Evolutionary conservation across 148 eudicot genomes (phyloP), one percentile per base, ranked within the genome.

Genomic region (Amaranthus palmeri): DNA sequence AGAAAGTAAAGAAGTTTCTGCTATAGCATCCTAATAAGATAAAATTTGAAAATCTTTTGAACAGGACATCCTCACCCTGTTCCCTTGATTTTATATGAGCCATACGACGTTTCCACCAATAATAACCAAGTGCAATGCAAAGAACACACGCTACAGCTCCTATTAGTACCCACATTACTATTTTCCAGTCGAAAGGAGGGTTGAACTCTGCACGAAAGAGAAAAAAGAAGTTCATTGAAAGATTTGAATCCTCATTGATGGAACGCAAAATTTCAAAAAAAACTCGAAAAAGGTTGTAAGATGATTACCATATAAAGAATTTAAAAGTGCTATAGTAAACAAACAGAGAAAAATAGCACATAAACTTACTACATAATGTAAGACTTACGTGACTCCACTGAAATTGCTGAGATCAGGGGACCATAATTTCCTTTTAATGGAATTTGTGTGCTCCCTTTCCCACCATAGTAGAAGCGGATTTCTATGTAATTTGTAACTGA

Each of bases 401-500:
- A 86, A 63, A 88, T 82, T 36, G 92, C 92, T 42, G 92, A 88
- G 56, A 88, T 68, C 3, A 86, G 71, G 57, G 88, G 88, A 48
- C 92, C 92, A 51, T 86, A 88, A 17, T 9, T 75, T 81, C 88
- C 88, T 67, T 80, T 76, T 0, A 7, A 9, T 9, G 90, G 92
- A 6, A 86, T 59, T 13, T 62, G 77, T 57, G 77, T 80, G 54
- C 90, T 81, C 70, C 92, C 92, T 75, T 86, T 84, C 12, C 89
- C 90, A 53, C 88, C 77, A 73, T 76, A 86, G 10, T 68, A 75
- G 67, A 88, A 78, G 41, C 88, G 88, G 61, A 88, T 81, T 48
- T 86, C 84, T 61, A 88, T 36, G 68, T 78, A 81, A 64, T 81
- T 57, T 62, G 40, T 77, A n/a, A 88, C 72, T 10, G 72, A 43